phyloP scores from a whole-genome alignment of 176 grass and related monocot genomes.

The Phyllostachys edulis region DNA sequence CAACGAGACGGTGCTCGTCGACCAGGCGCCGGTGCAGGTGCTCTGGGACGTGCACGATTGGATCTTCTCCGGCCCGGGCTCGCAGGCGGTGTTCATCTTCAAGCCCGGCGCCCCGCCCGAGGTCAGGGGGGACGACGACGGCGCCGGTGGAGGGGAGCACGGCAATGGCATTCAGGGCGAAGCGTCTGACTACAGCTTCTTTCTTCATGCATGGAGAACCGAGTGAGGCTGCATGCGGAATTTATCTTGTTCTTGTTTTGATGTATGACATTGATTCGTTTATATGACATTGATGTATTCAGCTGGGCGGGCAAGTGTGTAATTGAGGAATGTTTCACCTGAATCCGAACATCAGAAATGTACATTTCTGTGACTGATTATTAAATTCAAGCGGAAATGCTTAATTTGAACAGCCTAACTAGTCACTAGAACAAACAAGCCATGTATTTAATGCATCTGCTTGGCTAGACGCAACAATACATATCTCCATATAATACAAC shows the following conservation, averaged over 20 bases:
- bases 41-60: conserved; percentile 95
- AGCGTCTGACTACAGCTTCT: conserved; percentile 74
- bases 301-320: background rate
- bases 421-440: background rate
- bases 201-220: conserved; percentile 82
- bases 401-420: background rate
- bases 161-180: conserved; percentile 26
- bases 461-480: background rate
- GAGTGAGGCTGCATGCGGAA: conserved; percentile 44
- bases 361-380: background rate
- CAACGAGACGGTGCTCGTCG: conserved; percentile 70
- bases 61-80: conserved; percentile 53
- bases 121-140: background rate
- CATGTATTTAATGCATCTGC: background rate
- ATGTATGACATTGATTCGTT: background rate
- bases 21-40: conserved; percentile 67
- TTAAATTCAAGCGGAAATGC: background rate
- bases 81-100: conserved; percentile 72
- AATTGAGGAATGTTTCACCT: background rate
- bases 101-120: conserved; percentile 43
- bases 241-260: background rate
- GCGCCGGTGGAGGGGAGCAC: background rate
- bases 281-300: conserved; percentile 7
- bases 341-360: background rate
- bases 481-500: background rate